Conservation (phyloP, 2,329 filamentous ascomycete species). For the Trichoderma sp. region DNA sequence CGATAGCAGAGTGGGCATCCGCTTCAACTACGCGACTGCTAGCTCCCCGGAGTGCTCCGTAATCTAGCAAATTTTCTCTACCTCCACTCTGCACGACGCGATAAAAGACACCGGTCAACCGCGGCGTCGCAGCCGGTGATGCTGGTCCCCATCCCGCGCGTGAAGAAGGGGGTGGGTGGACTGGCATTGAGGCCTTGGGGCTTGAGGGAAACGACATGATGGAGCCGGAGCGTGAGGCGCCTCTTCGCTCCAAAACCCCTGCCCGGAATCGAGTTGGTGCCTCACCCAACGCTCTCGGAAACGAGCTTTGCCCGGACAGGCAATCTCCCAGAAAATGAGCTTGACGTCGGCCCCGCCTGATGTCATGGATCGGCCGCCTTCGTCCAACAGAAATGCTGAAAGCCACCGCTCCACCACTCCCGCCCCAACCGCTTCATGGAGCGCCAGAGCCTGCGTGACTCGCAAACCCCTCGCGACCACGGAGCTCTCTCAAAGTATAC, state of each 20-base stretch:
- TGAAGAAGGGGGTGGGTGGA: neutral
- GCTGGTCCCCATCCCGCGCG: neutral
- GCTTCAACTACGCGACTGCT: neutral
- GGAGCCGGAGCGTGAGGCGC: neutral
- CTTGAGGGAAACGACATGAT: neutral
- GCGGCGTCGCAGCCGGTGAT: constrained; percentile 17
- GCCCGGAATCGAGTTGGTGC: neutral
- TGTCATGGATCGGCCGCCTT: constrained; percentile 35
- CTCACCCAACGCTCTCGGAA: constrained; percentile 1
- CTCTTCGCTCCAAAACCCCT: neutral
- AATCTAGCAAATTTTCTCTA: constrained; percentile 9
- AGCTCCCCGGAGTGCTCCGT: constrained; percentile 6
- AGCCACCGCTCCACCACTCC: constrained; percentile 15
- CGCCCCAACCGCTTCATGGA: constrained; percentile 19
- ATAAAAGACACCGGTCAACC: constrained; percentile 2
- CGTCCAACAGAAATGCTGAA: constrained; percentile 5
- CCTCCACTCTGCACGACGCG: constrained; percentile 7
- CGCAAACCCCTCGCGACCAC: constrained; percentile 11
- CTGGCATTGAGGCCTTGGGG: neutral
- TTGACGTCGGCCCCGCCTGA: constrained; percentile 28
- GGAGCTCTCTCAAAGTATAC: neutral
- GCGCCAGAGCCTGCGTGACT: constrained; percentile 8
- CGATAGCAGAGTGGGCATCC: neutral
- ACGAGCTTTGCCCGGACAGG: constrained; percentile 23
- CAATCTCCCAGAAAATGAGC: constrained; percentile 24